phyloP scores from a whole-genome alignment of 2,329 filamentous ascomycete genomes.

The Magnaporthiopsis rhizophila region DNA sequence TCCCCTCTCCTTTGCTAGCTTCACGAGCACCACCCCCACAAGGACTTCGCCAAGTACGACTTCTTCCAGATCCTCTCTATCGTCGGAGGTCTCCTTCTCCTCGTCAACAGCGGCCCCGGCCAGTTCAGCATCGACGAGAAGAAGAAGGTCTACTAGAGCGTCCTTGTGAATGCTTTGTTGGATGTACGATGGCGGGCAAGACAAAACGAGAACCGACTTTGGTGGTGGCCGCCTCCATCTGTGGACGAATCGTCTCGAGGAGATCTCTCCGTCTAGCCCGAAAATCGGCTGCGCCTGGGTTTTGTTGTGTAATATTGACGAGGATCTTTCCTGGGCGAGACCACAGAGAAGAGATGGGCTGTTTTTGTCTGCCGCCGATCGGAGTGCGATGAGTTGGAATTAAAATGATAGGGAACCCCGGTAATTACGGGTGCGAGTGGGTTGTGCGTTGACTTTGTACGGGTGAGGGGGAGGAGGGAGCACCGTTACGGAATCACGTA shows the following conservation, averaged over 20 bases:
- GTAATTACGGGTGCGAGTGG: neutral
- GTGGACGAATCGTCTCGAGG: neutral
- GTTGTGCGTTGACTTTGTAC: neutral
- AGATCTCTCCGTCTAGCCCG: neutral
- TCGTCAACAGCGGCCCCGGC: slow-evolving; percentile 97
- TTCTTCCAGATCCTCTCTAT: slow-evolving; percentile 99
- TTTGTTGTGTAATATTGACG: no score
- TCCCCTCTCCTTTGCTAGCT: slow-evolving; percentile 47
- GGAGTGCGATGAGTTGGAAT: neutral
- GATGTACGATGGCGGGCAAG: neutral
- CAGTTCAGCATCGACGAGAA: slow-evolving; percentile 99
- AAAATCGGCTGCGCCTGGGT: neutral
- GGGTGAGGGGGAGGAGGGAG: neutral
- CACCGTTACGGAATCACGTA: neutral
- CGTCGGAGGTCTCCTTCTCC: slow-evolving; percentile 87
- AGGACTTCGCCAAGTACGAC: slow-evolving; percentile 99
- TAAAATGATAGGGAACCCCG: neutral
- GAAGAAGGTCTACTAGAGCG: slow-evolving; percentile 92
- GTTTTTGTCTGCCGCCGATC: neutral
- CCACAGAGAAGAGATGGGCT: neutral
- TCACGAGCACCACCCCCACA: slow-evolving; percentile 95
- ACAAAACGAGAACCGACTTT: neutral
- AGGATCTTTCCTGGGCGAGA: neutral
- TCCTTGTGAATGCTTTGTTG: neutral
- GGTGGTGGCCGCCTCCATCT: neutral